Conservation (phyloP, 78 protist genomes). For the Emiliania huxleyi region DNA sequence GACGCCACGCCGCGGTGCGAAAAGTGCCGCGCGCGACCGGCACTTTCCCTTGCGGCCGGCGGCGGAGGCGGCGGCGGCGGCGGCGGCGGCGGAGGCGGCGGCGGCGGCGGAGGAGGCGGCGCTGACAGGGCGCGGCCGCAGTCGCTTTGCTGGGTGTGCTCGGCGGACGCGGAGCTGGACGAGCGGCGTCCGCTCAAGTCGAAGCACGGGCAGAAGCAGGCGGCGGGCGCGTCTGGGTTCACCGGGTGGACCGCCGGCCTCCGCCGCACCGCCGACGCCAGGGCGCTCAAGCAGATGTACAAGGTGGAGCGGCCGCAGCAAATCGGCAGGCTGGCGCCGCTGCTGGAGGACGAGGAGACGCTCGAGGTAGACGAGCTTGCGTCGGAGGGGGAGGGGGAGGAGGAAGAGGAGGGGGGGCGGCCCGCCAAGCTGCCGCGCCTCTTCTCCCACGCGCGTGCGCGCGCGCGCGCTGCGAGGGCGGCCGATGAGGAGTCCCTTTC, state of each 20-base stretch:
- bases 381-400: background rate
- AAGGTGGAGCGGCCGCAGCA: background rate
- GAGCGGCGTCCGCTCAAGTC: background rate
- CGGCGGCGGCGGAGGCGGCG: background rate
- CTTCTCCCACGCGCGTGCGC: background rate
- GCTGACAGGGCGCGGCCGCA: background rate
- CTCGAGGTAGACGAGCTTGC: background rate
- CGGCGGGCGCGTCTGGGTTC: background rate
- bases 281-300: background rate
- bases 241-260: background rate
- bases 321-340: background rate
- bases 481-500: background rate
- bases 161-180: background rate
- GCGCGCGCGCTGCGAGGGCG: background rate
- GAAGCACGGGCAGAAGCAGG: background rate
- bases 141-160: background rate
- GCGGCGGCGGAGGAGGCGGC: background rate
- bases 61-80: background rate
- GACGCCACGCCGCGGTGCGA: background rate
- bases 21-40: background rate
- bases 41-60: background rate
- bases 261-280: background rate
- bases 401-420: background rate
- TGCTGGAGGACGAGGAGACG: background rate
- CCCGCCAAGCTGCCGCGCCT: background rate